These are phyloP conservation scores for Herpotrichia juniperi DNA, from an alignment of 2,329 filamentous ascomycete species.

Conservation along the genomic window DNA sequence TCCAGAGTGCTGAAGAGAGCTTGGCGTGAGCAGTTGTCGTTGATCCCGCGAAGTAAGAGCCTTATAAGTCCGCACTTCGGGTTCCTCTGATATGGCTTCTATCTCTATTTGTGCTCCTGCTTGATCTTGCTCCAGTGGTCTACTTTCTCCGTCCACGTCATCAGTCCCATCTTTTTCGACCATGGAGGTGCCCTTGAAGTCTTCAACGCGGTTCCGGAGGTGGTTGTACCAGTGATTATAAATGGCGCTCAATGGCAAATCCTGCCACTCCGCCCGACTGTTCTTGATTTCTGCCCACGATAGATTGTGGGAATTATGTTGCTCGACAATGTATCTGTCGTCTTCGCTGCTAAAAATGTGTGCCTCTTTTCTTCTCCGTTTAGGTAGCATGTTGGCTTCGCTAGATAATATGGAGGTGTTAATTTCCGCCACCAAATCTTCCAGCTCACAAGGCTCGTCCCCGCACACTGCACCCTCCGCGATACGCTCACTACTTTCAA, in stretches of 20 bases:
- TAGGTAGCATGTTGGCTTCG: neutral
- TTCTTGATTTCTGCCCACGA: conserved; percentile 30
- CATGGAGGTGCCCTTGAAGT: neutral
- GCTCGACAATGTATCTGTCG: conserved; percentile 42
- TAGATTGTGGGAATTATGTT: conserved; percentile 29
- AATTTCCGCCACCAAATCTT: neutral
- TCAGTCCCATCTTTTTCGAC: neutral
- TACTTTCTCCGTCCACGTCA: neutral
- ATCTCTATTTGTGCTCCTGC: neutral
- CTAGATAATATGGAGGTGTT: neutral
- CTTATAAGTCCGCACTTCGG: neutral
- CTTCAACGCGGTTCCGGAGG: neutral
- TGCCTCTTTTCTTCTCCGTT: neutral
- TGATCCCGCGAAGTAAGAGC: neutral
- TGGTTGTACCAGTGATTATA: neutral
- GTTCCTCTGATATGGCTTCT: neutral
- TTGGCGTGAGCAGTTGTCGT: conserved; percentile 38
- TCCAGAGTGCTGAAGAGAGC: conserved; percentile 18
- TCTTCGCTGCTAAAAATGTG: conserved; percentile 26
- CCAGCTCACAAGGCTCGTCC: neutral
- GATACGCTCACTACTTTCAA: neutral
- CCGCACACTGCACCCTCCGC: neutral
- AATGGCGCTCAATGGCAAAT: conserved; percentile 6
- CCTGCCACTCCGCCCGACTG: neutral
- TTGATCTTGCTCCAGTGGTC: neutral